A percentile compares a stretch with the other conserved stretches of the same genome.
phyloP scores from a whole-genome alignment of 2,329 filamentous ascomycete genomes.

The Piedraia hortae region DNA sequence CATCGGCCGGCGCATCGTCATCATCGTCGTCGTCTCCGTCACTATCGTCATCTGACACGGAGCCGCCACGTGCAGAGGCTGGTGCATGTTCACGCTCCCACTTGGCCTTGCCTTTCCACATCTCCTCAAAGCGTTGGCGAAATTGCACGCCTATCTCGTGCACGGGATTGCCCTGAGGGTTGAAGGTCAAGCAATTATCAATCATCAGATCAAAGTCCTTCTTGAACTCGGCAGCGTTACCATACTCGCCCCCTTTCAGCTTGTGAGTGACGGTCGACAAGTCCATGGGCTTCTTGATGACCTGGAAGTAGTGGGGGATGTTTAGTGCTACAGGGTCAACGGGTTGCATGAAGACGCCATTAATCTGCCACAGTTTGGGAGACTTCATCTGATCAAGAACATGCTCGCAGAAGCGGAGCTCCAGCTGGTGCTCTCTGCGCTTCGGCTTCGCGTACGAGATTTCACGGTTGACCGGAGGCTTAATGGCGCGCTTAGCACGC shows the following conservation, averaged over 20 bases:
- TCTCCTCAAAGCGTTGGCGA: slow-evolving; percentile 43
- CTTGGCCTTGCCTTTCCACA: slow-evolving; percentile 52
- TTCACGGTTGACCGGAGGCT: slow-evolving; percentile 71
- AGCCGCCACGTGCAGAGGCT: slow-evolving; percentile 34
- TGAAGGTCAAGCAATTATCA: slow-evolving; percentile 79
- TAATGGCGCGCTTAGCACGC: slow-evolving; percentile 82
- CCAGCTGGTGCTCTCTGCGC: slow-evolving; percentile 67
- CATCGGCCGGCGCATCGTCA: slow-evolving; percentile 20
- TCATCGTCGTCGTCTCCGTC: slow-evolving; percentile 35
- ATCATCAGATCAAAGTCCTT: slow-evolving; percentile 60
- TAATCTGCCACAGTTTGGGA: slow-evolving; percentile 37
- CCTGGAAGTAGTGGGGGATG: slow-evolving; percentile 73
- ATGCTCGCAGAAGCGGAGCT: slow-evolving; percentile 72
- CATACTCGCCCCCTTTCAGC: slow-evolving; percentile 51
- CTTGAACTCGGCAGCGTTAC: slow-evolving; percentile 61
- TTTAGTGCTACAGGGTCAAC: slow-evolving; percentile 86
- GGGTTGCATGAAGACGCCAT: slow-evolving; percentile 49
- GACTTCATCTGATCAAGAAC: slow-evolving; percentile 54
- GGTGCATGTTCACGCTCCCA: slow-evolving; percentile 56
- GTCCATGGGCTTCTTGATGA: slow-evolving; percentile 97
- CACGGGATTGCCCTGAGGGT: slow-evolving; percentile 49
- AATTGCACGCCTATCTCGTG: slow-evolving; percentile 43
- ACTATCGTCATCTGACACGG: slow-evolving; percentile 39
- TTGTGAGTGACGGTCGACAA: slow-evolving; percentile 55
- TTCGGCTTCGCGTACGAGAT: slow-evolving; percentile 77